Percentiles rank a stretch among this genome's conserved stretches.
Evolutionary conservation across 2,329 filamentous ascomycete species (phyloP).

Genomic region (Ophiostoma tasmaniense): DNA sequence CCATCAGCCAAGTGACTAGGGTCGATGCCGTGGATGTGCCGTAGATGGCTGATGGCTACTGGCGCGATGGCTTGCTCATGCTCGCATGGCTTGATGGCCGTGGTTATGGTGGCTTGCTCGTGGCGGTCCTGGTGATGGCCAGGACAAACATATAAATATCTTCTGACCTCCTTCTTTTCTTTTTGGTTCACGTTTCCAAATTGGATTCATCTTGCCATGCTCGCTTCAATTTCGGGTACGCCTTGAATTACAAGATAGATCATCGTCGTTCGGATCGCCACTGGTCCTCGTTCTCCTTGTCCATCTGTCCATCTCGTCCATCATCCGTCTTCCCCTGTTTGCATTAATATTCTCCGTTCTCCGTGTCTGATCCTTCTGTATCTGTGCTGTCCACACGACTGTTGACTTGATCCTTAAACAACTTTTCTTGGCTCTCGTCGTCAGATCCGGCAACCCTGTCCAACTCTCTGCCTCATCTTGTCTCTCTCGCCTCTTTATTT

Average conservation of each 20-base stretch:
- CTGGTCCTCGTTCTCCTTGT: neutral
- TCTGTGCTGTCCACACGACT: neutral
- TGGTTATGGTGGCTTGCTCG: neutral
- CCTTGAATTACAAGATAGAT: neutral
- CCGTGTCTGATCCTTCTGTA: neutral
- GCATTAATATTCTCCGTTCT: neutral
- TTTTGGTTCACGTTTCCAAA: neutral
- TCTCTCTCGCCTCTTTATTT: neutral
- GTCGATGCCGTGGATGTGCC: neutral
- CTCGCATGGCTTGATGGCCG: neutral
- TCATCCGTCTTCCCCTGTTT: neutral
- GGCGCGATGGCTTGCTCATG: neutral
- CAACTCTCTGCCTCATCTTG: neutral
- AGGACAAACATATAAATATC: neutral
- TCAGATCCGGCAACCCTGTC: neutral
- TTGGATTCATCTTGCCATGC: neutral
- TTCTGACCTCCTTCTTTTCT: neutral
- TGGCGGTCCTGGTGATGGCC: neutral
- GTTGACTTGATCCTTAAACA: neutral
- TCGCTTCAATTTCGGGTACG: neutral
- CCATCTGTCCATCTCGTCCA: too few relatives aligned
- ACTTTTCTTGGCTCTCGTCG: neutral
- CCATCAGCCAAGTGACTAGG: neutral
- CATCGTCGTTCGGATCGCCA: neutral
- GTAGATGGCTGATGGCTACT: constrained; percentile 1